These are phyloP conservation scores for Rhynchosporium graminicola DNA, from an alignment of 2,329 filamentous ascomycete genomes.

Conservation along the genomic window DNA sequence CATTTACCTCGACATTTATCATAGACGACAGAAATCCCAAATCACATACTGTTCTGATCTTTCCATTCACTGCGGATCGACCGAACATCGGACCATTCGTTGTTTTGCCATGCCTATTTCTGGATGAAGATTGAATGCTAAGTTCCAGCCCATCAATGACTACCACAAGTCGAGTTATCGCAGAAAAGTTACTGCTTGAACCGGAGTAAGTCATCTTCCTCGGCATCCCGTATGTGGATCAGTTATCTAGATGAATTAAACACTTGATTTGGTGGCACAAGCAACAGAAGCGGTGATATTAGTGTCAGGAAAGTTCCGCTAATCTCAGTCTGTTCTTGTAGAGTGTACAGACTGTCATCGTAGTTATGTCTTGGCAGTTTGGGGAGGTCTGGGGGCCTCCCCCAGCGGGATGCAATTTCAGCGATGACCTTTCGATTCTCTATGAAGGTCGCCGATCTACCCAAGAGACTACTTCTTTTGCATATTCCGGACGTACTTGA, in stretches of 20 bases:
- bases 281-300: background rate
- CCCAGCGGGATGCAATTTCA: background rate
- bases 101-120: background rate
- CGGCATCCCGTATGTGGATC: background rate
- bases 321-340: too few species aligned
- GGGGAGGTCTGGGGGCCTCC: background rate
- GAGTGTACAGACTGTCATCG: too few species aligned
- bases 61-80: background rate
- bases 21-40: too few species aligned
- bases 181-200: background rate
- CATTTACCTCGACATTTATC: too few species aligned
- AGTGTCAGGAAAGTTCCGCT: background rate
- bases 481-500: background rate
- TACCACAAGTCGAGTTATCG: background rate
- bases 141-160: background rate
- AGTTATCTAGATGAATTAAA: background rate
- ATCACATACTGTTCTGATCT: too few species aligned
- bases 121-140: background rate
- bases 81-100: background rate
- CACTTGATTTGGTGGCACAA: background rate
- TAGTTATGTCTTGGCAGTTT: background rate
- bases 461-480: background rate
- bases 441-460: background rate
- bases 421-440: background rate
- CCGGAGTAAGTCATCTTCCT: background rate